Evolutionary conservation across 306 rosid genomes (phyloP).

Genomic region (Cucumis cinereus): DNA sequence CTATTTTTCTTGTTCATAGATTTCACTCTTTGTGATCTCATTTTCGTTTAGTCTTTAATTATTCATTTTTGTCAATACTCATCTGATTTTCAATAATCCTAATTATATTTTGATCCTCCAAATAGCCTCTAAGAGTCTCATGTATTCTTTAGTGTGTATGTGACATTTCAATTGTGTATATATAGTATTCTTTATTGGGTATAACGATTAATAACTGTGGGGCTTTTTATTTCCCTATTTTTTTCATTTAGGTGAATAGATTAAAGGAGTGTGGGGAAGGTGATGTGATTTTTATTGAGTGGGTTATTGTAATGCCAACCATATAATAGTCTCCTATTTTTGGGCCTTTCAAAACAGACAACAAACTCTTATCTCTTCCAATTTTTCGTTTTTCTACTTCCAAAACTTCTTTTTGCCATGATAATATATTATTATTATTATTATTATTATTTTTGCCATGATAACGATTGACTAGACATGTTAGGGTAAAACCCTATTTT

Average conservation of each 20-base stretch:
- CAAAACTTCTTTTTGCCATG: background rate
- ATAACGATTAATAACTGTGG: background rate
- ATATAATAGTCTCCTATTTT: background rate
- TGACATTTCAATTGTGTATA: too few species aligned
- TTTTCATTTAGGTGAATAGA: background rate
- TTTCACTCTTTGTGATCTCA: too few species aligned
- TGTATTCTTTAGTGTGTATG: too few species aligned
- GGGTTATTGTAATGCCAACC: background rate
- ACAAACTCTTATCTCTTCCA: background rate
- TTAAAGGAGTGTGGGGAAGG: background rate
- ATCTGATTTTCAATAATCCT: too few species aligned
- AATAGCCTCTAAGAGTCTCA: too few species aligned
- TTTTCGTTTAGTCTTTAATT: too few species aligned
- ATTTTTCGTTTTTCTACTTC: background rate
- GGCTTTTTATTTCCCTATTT: background rate
- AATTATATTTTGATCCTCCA: too few species aligned
- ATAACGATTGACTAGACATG: background rate
- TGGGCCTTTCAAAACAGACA: background rate
- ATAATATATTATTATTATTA: background rate
- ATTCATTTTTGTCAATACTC: too few species aligned
- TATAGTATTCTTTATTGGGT: too few species aligned
- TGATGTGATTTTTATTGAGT: background rate
- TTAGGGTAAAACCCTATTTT: background rate
- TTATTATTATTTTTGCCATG: background rate
- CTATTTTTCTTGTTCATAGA: background rate